phyloP scores from a whole-genome alignment of 2,329 filamentous ascomycete species.

The Colletotrichum truncatum region DNA sequence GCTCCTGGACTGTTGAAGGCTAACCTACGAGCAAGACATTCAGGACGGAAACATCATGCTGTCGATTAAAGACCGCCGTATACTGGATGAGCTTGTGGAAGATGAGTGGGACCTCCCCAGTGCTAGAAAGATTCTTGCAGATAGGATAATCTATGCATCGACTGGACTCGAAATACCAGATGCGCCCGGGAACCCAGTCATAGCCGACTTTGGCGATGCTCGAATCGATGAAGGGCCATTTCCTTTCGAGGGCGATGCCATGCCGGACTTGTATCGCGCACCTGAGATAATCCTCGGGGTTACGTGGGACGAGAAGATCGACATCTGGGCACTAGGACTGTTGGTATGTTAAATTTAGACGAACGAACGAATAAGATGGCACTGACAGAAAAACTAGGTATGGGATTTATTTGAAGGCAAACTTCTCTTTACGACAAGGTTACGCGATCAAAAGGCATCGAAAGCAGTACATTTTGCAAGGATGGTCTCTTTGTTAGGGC shows the following conservation, averaged over 20 bases:
- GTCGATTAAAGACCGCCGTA: constrained; percentile 24
- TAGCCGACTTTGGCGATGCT: constrained; percentile 43
- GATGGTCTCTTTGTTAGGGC: constrained; percentile 48
- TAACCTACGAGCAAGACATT: constrained; percentile 27
- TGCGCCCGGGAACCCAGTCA: constrained; percentile 33
- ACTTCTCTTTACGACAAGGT: constrained; percentile 37
- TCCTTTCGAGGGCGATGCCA: constrained; percentile 37
- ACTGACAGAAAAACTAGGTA: constrained; percentile 30
- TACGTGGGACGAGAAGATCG: constrained; percentile 43
- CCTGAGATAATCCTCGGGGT: constrained; percentile 45
- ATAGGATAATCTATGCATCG: constrained; percentile 40
- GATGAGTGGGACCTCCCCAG: constrained; percentile 31
- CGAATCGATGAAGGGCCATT: constrained; percentile 33
- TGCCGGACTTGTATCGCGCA: constrained; percentile 43
- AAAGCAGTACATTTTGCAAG: constrained; percentile 41
- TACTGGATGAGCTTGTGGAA: constrained; percentile 29
- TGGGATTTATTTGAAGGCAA: constrained; percentile 43
- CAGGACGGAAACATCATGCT: constrained; percentile 37
- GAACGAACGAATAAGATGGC: not conserved
- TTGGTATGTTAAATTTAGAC: not conserved
- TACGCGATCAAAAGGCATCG: constrained; percentile 31
- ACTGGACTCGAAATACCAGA: constrained; percentile 35
- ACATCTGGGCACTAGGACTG: constrained; percentile 39
- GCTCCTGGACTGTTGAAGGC: rapidly evolving
- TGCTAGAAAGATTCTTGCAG: constrained; percentile 37